phyloP scores from a whole-genome alignment of 2,329 filamentous ascomycete genomes.

The Nakataea oryzae region DNA sequence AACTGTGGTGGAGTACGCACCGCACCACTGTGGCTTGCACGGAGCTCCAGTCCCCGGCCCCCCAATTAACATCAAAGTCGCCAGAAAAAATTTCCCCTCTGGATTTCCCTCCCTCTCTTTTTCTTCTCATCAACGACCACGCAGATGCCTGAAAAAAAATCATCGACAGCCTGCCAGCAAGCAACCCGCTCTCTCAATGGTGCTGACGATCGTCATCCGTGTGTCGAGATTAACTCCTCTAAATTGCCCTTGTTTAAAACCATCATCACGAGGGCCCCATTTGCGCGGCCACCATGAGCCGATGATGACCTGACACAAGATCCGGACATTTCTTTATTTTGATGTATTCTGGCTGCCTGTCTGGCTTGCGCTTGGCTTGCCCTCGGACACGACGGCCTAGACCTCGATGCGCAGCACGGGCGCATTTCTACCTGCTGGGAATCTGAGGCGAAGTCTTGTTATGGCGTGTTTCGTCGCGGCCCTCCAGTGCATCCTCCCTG shows the following conservation, averaged over 20 bases:
- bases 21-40: neutral
- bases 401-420: neutral
- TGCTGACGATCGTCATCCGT: constrained; percentile 41
- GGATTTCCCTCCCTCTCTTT: neutral
- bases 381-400: no score
- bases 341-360: neutral
- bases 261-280: constrained; percentile 59
- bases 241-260: constrained; percentile 52
- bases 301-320: constrained; percentile 58
- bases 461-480: neutral
- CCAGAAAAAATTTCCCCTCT: neutral
- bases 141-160: constrained; percentile 17
- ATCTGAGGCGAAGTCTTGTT: neutral
- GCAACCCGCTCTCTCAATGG: constrained; percentile 18
- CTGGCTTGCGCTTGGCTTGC: no score
- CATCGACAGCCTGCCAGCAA: constrained; percentile 25
- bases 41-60: neutral
- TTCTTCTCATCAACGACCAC: constrained; percentile 18
- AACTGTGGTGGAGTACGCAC: neutral
- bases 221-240: constrained; percentile 45
- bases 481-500: no score
- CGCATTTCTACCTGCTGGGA: no score
- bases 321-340: constrained; percentile 31
- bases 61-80: neutral
- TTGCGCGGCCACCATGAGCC: constrained; percentile 53